A percentile compares a stretch with the other conserved stretches of the same genome.
Conservation (phyloP, 495 filamentous ascomycete genomes). For the Penicillium pulvis region DNA sequence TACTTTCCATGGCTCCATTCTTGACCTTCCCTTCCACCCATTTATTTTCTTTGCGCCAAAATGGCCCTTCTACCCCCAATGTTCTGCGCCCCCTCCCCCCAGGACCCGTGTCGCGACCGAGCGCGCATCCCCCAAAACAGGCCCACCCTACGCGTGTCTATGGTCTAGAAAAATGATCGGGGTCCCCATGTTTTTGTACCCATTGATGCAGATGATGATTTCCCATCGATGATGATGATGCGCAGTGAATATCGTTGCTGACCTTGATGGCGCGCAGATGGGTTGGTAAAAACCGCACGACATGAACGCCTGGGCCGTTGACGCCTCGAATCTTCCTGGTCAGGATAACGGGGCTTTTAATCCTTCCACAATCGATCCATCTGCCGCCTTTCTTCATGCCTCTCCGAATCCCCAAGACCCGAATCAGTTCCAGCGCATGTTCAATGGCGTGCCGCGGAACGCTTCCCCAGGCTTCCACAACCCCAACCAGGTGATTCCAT, state of each 20-base stretch:
- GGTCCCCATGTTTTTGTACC: neutral
- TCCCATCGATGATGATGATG: slow-evolving; percentile 16
- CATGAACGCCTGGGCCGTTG: slow-evolving; percentile 86
- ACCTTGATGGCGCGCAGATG: slow-evolving; percentile 49
- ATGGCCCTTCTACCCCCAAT: slow-evolving; percentile 4
- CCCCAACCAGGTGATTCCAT: slow-evolving; percentile 80
- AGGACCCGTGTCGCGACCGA: slow-evolving; percentile 28
- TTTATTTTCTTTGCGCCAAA: neutral
- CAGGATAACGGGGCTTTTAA: slow-evolving; percentile 80
- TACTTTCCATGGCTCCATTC: slow-evolving; percentile 22
- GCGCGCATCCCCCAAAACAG: slow-evolving; percentile 29
- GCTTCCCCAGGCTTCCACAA: slow-evolving; percentile 75
- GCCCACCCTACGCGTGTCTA: slow-evolving; percentile 39
- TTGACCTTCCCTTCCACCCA: slow-evolving; percentile 13
- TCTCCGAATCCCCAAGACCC: slow-evolving; percentile 60
- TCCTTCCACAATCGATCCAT: slow-evolving; percentile 57
- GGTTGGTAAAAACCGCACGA: slow-evolving; percentile 57
- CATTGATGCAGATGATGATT: slow-evolving; percentile 16
- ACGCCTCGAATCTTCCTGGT: slow-evolving; percentile 68
- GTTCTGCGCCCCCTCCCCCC: slow-evolving; percentile 10
- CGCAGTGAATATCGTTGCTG: slow-evolving; percentile 18
- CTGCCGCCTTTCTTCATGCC: slow-evolving; percentile 53
- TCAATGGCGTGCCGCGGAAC: slow-evolving; percentile 82
- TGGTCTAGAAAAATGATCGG: slow-evolving; percentile 2
- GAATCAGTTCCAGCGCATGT: slow-evolving; percentile 67